Conservation (phyloP, 2,329 filamentous ascomycete genomes). For the Neophaeococcomyces mojaviensis region DNA sequence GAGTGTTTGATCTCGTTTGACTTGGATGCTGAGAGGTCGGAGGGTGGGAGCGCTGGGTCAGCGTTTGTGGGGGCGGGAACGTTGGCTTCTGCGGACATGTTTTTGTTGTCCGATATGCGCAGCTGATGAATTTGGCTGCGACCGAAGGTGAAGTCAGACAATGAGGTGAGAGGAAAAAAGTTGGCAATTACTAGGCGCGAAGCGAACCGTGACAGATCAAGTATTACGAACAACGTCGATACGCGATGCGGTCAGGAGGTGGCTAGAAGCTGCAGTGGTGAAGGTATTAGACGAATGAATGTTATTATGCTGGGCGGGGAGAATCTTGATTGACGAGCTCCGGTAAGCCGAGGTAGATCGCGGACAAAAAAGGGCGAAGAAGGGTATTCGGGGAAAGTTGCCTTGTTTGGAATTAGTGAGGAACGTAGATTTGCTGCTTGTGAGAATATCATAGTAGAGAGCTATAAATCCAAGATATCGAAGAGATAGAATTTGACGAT, state of each 20-base stretch:
- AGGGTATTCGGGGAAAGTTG: too few species aligned
- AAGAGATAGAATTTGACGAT: too few species aligned
- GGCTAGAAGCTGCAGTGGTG: background rate
- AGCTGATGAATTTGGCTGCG: too few species aligned
- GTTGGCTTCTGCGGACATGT: slow-evolving; percentile 5
- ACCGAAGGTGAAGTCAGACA: too few species aligned
- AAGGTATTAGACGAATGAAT: background rate
- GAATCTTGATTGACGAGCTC: background rate
- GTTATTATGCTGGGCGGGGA: slow-evolving; percentile 1
- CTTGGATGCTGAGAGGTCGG: background rate
- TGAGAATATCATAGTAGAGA: too few species aligned
- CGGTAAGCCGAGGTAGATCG: slow-evolving; percentile 1
- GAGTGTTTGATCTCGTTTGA: background rate
- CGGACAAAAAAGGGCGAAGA: too few species aligned
- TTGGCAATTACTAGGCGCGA: too few species aligned
- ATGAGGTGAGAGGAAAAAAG: background rate
- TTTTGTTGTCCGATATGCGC: background rate
- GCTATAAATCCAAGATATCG: too few species aligned
- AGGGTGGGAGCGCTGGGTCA: slow-evolving; percentile 4
- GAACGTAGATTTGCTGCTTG: too few species aligned
- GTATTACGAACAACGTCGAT: too few species aligned
- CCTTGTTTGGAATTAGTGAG: too few species aligned
- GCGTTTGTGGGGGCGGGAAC: background rate
- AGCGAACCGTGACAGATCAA: too few species aligned
- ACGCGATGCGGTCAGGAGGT: slow-evolving; percentile 1